Conservation (phyloP, 2,329 filamentous ascomycete genomes). For the Falciphora oryzae region DNA sequence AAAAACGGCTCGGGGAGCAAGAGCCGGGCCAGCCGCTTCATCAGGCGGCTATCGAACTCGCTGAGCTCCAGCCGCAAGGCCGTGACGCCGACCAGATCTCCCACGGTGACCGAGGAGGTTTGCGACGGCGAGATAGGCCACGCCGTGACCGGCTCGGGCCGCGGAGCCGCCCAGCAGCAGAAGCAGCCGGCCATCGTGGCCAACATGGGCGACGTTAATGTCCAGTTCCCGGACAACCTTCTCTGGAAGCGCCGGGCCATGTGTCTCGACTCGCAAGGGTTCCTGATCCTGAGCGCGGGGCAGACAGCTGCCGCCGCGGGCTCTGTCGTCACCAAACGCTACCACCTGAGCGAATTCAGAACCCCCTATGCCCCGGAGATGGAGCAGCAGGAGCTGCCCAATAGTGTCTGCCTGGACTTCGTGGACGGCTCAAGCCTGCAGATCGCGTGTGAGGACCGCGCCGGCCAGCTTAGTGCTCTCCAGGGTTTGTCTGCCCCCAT, state of each 20-base stretch:
- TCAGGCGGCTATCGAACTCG: slow-evolving; percentile 52
- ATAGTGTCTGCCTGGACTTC: slow-evolving; percentile 65
- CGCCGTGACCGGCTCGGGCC: slow-evolving; percentile 2
- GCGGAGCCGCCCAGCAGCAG: slow-evolving; percentile 14
- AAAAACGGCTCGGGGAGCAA: slow-evolving; percentile 29
- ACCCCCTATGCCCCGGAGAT: slow-evolving; percentile 78
- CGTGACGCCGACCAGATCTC: slow-evolving; percentile 39
- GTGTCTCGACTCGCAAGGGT: slow-evolving; percentile 77
- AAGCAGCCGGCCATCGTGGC: slow-evolving; percentile 45
- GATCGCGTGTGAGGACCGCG: slow-evolving; percentile 57
- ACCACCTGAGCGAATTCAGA: slow-evolving; percentile 80
- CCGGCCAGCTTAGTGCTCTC: slow-evolving; percentile 50
- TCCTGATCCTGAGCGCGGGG: slow-evolving; percentile 70
- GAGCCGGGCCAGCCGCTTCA: slow-evolving; percentile 50
- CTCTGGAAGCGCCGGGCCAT: slow-evolving; percentile 94
- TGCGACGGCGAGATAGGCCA: slow-evolving; percentile 20
- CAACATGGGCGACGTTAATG: slow-evolving; percentile 84
- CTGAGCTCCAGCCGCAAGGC: slow-evolving; percentile 42
- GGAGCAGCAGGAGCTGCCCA: slow-evolving; percentile 85
- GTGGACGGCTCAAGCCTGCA: slow-evolving; percentile 56
- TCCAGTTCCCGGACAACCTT: slow-evolving; percentile 93
- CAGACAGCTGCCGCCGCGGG: slow-evolving; percentile 47
- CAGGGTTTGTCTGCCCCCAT: slow-evolving; percentile 37
- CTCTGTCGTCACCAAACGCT: slow-evolving; percentile 59
- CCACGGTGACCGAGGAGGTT: slow-evolving; percentile 46